phyloP scores from a whole-genome alignment of 176 grass and related monocot species.

The Thalia dealbata region DNA sequence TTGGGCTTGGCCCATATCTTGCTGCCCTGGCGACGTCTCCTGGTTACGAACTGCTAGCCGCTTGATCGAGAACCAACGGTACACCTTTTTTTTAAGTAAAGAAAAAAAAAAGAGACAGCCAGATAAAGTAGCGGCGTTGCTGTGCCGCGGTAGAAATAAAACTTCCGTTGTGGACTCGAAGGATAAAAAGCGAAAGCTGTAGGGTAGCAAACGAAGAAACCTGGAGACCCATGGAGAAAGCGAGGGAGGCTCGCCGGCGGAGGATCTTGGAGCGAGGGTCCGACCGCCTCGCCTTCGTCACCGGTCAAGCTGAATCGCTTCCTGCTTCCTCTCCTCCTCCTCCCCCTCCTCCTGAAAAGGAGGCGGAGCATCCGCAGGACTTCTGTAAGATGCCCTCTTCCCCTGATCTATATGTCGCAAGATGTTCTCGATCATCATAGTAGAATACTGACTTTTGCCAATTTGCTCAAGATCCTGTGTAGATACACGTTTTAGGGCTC shows the following conservation, averaged over 20 bases:
- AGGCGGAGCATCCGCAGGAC: neutral
- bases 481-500: neutral
- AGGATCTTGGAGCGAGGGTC: conserved; percentile 75
- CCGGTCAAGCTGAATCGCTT: conserved; percentile 30
- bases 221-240: conserved; percentile 33
- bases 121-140: too few species aligned
- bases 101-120: too few species aligned
- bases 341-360: conserved; percentile 18
- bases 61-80: too few species aligned
- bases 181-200: neutral
- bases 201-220: neutral
- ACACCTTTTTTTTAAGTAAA: too few species aligned
- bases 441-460: too few species aligned
- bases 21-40: too few species aligned
- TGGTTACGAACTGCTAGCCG: too few species aligned
- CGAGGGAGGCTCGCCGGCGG: conserved; percentile 37
- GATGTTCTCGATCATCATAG: too few species aligned
- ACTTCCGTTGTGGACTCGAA: neutral
- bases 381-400: neutral
- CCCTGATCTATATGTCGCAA: neutral
- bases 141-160: too few species aligned
- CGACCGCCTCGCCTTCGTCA: conserved; percentile 72
- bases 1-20: too few species aligned
- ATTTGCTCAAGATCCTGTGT: neutral
- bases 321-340: conserved; percentile 13